Evolutionary conservation across 1,284 basidiomycete species (phyloP), one percentile per base, ranked within the genome.

Genomic region (Polyporus tsugae): DNA sequence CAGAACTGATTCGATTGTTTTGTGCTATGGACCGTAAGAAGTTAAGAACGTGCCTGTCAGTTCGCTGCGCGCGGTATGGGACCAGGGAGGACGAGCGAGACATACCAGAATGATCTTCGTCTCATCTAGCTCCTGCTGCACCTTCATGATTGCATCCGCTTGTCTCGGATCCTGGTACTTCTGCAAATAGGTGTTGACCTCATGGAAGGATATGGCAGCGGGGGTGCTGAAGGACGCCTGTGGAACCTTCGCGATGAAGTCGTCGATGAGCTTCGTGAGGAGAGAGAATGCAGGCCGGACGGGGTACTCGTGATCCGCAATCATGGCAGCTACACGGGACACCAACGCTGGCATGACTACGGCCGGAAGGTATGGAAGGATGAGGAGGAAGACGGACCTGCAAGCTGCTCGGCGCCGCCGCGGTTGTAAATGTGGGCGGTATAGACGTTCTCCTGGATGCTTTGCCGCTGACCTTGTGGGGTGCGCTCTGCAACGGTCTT

Each of bases 121-220:
- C 85, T 99, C 98, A 79, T 99, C 98, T 60, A 99, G 82, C 79
- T 99, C 98, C 79, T 96, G 93, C 81, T 99, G 98, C 17, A 99
- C 98, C 76, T 93, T 91, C 97, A 99, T 97, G 78, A 99, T 99
- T 22, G 95, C 93, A 83, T 99, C 98, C 5, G 97, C 98, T 83
- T 99, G 97, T 72, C 92, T 89, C 7, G 98, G 98, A 81, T 99
- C 98, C 83, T 99, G 98, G 82, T 99, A 99, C 82, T 97, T 96
- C 79, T 89, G 85, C 62, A 99, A 82, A 80, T 97, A 99, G n/a
- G 87, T 88, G 63, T 90, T 87, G 72, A 96, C 86, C 66, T 94
- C 91, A 60, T 87, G 87, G 84, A 89, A 94, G 60, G 81, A 90
- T 75, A 94, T 91, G 1, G 88, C 77, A 1, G 85, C 77, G 7